A percentile compares a stretch with the other conserved stretches of the same genome.
Evolutionary conservation across 2,329 filamentous ascomycete species (phyloP).

Genomic region (Cladophialophora chaetospira): DNA sequence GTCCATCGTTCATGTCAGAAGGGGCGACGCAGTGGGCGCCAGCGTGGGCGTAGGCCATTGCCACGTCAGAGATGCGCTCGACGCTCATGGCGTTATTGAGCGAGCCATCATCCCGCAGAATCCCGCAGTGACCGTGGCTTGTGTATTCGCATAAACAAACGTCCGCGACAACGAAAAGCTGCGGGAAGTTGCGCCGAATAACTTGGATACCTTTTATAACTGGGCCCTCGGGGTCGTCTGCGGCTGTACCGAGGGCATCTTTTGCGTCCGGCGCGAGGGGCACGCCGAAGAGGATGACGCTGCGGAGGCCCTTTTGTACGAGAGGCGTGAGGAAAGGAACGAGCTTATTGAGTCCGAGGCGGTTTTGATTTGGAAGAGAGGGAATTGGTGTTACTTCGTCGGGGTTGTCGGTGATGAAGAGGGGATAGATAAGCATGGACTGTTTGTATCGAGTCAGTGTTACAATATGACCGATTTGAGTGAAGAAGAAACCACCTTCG

Average conservation of each 20-base stretch:
- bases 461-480: not conserved
- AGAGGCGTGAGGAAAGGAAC: conserved; percentile 83
- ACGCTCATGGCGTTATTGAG: conserved; percentile 93
- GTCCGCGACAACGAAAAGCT: conserved; percentile 87
- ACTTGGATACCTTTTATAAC: conserved; percentile 86
- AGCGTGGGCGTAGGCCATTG: conserved; percentile 92
- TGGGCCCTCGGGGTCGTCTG: conserved; percentile 89
- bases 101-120: conserved; percentile 86
- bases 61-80: conserved; percentile 94
- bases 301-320: conserved; percentile 83
- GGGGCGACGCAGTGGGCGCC: conserved; percentile 96
- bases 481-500: conserved; percentile 62
- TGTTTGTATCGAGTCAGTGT: conserved; percentile 41
- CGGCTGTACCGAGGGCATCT: conserved; percentile 86
- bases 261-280: conserved; percentile 79
- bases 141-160: conserved; percentile 99
- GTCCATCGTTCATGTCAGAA: conserved; percentile 98
- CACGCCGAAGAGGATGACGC: conserved; percentile 94
- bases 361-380: conserved; percentile 86
- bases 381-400: conserved; percentile 90
- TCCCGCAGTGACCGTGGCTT: conserved; percentile 95
- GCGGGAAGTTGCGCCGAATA: conserved; percentile 80
- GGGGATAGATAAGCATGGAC: conserved; percentile 98
- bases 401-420: conserved; percentile 92
- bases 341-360: conserved; percentile 83